Percentiles rank a stretch among this genome's conserved stretches.
These are phyloP conservation scores for Heterobasidion parviporum DNA, from an alignment of 1,284 basidiomycete species.

Conservation along the genomic window DNA sequence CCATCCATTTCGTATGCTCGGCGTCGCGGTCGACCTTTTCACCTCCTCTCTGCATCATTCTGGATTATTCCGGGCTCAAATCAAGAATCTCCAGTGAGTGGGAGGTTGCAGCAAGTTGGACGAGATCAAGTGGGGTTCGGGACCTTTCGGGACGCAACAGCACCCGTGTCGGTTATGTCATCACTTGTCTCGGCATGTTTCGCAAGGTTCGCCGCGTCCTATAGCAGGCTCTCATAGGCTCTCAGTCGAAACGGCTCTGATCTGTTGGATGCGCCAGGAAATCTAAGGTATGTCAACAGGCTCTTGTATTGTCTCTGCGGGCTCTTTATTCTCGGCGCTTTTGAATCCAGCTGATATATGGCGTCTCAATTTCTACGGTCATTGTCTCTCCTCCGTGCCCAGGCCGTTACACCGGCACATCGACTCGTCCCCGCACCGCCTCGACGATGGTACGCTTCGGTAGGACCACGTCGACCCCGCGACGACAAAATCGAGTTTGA, in stretches of 20 bases:
- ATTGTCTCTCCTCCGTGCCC: not conserved
- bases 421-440: not conserved
- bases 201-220: too few species aligned
- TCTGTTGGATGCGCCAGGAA: too few species aligned
- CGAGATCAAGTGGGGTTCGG: too few species aligned
- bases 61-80: not conserved
- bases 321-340: not conserved
- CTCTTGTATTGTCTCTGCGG: not conserved
- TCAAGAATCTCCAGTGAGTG: not conserved
- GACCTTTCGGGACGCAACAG: too few species aligned
- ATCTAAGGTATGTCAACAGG: not conserved
- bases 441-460: not conserved
- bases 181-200: too few species aligned
- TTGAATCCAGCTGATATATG: not conserved
- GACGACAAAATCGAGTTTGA: conserved; percentile 18
- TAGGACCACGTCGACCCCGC: conserved; percentile 1
- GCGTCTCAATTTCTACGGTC: not conserved
- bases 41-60: not conserved
- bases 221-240: too few species aligned
- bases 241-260: too few species aligned
- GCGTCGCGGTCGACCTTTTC: not conserved
- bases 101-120: not conserved
- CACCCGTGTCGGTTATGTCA: too few species aligned
- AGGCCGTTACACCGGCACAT: not conserved
- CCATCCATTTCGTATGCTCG: conserved; percentile 14